Percentiles rank a stretch among this genome's conserved stretches.
Conservation (phyloP, 192 early-diverging fungal species). For the Mortierella claussenii region DNA sequence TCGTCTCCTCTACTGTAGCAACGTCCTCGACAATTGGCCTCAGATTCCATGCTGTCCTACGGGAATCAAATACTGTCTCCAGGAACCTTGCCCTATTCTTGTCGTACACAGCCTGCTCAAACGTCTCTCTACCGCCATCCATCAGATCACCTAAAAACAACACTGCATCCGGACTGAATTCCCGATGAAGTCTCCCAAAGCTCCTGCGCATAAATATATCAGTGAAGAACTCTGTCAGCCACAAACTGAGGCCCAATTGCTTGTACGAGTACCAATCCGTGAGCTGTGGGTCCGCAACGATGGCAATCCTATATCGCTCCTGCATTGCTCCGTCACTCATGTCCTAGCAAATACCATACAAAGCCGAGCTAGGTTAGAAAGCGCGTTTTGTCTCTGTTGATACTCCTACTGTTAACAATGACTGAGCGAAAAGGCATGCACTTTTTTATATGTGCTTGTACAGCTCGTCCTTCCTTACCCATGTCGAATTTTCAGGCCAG, state of each 20-base stretch:
- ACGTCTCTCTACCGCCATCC: slow-evolving; percentile 77
- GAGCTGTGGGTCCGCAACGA: slow-evolving; percentile 94
- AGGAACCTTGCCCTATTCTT: slow-evolving; percentile 46
- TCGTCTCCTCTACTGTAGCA: slow-evolving; percentile 62
- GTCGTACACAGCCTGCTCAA: slow-evolving; percentile 1
- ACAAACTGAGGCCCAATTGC: slow-evolving; percentile 68
- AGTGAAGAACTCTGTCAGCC: slow-evolving; percentile 79
- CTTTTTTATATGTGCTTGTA: too few relatives aligned
- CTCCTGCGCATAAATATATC: slow-evolving; percentile 88
- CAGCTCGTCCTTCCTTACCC: slow-evolving; percentile 16
- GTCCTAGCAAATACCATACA: not conserved
- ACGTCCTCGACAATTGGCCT: slow-evolving; percentile 17
- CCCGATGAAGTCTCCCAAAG: slow-evolving; percentile 67
- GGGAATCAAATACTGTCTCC: slow-evolving; percentile 4
- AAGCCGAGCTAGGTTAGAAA: not conserved
- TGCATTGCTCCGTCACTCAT: not conserved
- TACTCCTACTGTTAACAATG: too few relatives aligned
- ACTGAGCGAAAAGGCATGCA: too few relatives aligned
- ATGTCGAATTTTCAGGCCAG: slow-evolving; percentile 29
- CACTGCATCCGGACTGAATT: slow-evolving; percentile 68
- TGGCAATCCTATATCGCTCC: slow-evolving; percentile 59
- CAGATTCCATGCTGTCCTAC: slow-evolving; percentile 10
- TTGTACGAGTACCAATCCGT: slow-evolving; percentile 90
- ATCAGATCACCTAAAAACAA: slow-evolving; percentile 90
- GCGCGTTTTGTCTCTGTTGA: too few relatives aligned